A percentile compares a stretch with the other conserved stretches of the same genome.
Conservation (phyloP, 768 basidiomycete genomes). For the Tulasnella sp. region DNA sequence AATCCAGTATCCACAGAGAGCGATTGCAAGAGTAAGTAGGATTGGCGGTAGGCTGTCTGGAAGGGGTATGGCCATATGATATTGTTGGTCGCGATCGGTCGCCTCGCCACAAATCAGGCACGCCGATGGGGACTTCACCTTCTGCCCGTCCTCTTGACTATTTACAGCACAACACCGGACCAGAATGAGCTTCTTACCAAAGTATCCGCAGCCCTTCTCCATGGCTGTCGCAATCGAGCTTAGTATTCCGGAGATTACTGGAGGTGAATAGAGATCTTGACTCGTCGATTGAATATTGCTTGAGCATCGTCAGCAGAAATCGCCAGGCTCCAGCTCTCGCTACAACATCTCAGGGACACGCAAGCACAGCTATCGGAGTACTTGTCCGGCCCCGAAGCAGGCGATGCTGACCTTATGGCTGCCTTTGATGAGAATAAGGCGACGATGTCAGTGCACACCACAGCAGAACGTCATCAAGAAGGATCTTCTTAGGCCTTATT, state of each 20-base stretch:
- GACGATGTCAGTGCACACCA: conserved; percentile 43
- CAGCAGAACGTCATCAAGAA: not conserved
- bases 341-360: conserved; percentile 50
- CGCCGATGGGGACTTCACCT: not conserved
- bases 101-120: not conserved
- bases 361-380: conserved; percentile 38
- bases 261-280: conserved; percentile 39
- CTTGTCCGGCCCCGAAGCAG: conserved; percentile 30
- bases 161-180: not conserved
- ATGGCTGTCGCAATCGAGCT: conserved; percentile 50
- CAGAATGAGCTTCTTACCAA: conserved; percentile 32
- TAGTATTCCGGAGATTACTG: conserved; percentile 55
- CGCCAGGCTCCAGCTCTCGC: conserved; percentile 59
- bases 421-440: conserved; percentile 61
- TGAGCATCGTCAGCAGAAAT: conserved; percentile 44
- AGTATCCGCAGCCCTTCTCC: conserved; percentile 66
- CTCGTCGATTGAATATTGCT: not conserved
- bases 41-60: not conserved
- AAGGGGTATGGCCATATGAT: not conserved
- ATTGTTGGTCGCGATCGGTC: not conserved
- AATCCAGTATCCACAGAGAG: not conserved
- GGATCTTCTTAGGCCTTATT: conserved; percentile 7
- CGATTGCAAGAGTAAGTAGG: not conserved
- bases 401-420: conserved; percentile 47
- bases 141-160: too few species aligned